Conservation (phyloP, 306 rosid species). For the Cicer arietinum region DNA sequence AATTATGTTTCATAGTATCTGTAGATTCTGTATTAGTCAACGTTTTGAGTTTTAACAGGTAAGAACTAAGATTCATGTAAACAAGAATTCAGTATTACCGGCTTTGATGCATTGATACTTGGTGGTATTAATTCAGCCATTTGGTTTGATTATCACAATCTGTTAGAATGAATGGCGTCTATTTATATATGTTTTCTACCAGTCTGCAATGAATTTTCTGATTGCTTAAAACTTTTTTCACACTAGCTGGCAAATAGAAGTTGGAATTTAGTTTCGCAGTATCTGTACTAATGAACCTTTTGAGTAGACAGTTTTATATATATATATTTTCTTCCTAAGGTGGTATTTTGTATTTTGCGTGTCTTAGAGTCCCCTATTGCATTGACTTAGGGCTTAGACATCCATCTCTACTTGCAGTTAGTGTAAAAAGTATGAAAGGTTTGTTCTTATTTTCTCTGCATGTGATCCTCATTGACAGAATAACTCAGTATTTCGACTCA, state of each 20-base stretch:
- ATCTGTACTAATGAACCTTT: constrained; percentile 29
- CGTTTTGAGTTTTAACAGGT: constrained; percentile 18
- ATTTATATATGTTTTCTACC: constrained; percentile 12
- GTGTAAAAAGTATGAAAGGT: constrained; percentile 34
- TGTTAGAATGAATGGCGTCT: constrained; percentile 2
- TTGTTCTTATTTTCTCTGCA: constrained; percentile 27
- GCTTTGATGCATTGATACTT: constrained; percentile 25
- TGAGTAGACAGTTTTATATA: constrained; percentile 9
- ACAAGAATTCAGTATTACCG: constrained; percentile 17
- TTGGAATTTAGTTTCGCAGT: constrained; percentile 16
- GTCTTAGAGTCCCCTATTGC: constrained; percentile 24
- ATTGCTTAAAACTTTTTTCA: constrained; percentile 6
- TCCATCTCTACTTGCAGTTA: constrained; percentile 14
- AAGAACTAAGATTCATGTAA: not conserved
- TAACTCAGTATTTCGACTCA: constrained; percentile 28
- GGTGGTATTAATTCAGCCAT: not conserved
- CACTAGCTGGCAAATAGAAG: constrained; percentile 11
- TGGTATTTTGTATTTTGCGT: constrained; percentile 17
- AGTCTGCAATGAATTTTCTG: not conserved
- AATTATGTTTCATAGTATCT: constrained; percentile 30
- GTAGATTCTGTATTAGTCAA: not conserved
- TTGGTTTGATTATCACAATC: constrained; percentile 14
- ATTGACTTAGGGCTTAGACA: constrained; percentile 26
- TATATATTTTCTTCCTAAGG: not conserved
- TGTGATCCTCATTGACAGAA: constrained; percentile 21